Percentiles rank a stretch among this genome's conserved stretches.
Conservation (phyloP, 306 rosid genomes). For the Lablab purpureus region DNA sequence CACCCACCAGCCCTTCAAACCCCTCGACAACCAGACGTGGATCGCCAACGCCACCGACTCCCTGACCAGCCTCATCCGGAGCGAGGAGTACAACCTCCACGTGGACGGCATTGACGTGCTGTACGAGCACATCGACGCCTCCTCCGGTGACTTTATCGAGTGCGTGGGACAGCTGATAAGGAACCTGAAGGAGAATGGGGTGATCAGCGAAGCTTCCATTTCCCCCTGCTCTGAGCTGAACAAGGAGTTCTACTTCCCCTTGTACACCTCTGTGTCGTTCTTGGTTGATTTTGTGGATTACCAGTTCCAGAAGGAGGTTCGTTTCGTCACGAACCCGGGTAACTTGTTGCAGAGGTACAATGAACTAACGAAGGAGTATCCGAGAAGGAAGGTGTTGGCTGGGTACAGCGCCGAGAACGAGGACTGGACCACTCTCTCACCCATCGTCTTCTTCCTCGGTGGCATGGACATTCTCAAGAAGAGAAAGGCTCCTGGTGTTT, state of each 20-base stretch:
- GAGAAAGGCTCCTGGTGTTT: conserved; percentile 42
- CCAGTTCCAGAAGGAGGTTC: conserved; percentile 55
- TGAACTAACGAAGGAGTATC: conserved; percentile 30
- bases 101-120: conserved; percentile 49
- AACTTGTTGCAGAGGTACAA: conserved; percentile 13
- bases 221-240: conserved; percentile 45
- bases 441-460: conserved; percentile 55
- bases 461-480: conserved; percentile 47
- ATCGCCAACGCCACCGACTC: conserved; percentile 49
- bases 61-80: conserved; percentile 37
- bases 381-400: conserved; percentile 44
- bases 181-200: conserved; percentile 35
- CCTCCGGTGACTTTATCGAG: conserved; percentile 29
- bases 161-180: conserved; percentile 46
- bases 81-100: neutral
- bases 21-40: conserved; percentile 31
- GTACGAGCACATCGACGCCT: conserved; percentile 41
- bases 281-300: conserved; percentile 51
- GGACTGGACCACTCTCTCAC: conserved; percentile 54
- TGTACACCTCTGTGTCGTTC: neutral
- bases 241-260: neutral
- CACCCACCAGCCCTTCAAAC: conserved; percentile 30
- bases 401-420: conserved; percentile 59
- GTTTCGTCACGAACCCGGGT: neutral
- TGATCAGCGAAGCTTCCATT: conserved; percentile 46